Evolutionary conservation across 1,284 basidiomycete genomes (phyloP).

Genomic region (Fistulina hepatica): DNA sequence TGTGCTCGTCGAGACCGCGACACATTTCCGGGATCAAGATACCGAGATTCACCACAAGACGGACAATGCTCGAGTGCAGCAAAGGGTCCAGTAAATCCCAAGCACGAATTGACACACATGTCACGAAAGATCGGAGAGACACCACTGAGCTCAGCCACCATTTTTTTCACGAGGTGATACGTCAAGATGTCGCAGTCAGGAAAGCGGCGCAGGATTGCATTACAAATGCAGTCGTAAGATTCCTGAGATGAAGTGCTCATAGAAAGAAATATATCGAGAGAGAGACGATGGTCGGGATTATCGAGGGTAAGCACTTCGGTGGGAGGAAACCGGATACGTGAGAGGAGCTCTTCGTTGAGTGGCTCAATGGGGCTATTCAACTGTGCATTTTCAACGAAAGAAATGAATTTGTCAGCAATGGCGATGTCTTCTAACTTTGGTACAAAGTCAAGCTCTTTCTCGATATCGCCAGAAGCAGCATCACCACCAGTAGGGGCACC

Average conservation of each 20-base stretch:
- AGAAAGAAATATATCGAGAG: constrained; percentile 19
- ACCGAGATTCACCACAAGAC: constrained; percentile 17
- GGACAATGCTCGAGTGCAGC: constrained; percentile 15
- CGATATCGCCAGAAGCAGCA: no score
- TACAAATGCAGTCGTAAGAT: constrained; percentile 15
- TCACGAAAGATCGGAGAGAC: constrained; percentile 17
- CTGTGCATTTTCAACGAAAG: neutral
- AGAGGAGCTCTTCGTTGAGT: constrained; percentile 1
- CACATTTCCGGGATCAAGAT: constrained; percentile 1
- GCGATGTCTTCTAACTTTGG: constrained; percentile 2
- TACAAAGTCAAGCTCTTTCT: no score
- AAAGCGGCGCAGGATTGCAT: constrained; percentile 9
- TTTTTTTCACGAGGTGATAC: constrained; percentile 16
- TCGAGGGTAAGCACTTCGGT: constrained; percentile 1
- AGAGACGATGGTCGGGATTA: constrained; percentile 13
- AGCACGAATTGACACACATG: constrained; percentile 24
- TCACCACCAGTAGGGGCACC: no score
- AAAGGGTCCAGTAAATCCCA: constrained; percentile 20
- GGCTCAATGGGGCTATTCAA: neutral
- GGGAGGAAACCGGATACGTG: constrained; percentile 4
- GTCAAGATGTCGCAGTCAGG: constrained; percentile 18
- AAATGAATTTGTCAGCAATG: constrained; percentile 5
- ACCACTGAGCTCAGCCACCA: constrained; percentile 16
- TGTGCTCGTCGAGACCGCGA: neutral
- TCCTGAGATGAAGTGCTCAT: constrained; percentile 16